phyloP scores from a whole-genome alignment of 2,329 filamentous ascomycete genomes.

The Neopestalotiopsis clavispora region DNA sequence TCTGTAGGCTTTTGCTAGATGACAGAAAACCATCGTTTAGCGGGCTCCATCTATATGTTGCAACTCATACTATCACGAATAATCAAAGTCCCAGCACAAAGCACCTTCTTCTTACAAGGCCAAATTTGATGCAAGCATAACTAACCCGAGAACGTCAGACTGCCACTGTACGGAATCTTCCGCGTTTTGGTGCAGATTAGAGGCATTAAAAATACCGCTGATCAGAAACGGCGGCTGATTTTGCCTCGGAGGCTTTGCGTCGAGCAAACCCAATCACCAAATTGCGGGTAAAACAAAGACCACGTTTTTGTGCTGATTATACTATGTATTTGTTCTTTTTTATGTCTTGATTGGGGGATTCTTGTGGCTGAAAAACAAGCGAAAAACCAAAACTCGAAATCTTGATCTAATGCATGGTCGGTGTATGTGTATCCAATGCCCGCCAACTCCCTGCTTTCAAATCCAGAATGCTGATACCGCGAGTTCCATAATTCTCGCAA shows the following conservation, averaged over 20 bases:
- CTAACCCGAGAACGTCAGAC: too few relatives aligned
- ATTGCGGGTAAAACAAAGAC: neutral
- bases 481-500: neutral
- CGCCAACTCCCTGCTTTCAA: neutral
- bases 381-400: neutral
- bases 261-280: neutral
- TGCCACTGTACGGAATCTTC: too few relatives aligned
- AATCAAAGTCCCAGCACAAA: too few relatives aligned
- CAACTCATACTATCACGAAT: too few relatives aligned
- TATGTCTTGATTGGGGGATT: neutral
- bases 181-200: neutral
- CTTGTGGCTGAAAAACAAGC: neutral
- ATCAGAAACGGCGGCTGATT: neutral
- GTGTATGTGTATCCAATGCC: slow-evolving; percentile 5
- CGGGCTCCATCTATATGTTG: too few relatives aligned
- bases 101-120: too few relatives aligned
- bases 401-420: slow-evolving; percentile 3
- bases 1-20: too few relatives aligned
- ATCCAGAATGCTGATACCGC: neutral
- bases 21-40: too few relatives aligned
- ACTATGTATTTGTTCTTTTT: neutral
- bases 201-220: neutral
- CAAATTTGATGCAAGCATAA: too few relatives aligned
- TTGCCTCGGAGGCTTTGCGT: neutral
- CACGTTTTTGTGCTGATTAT: neutral